Percentiles rank a stretch among this genome's conserved stretches.
Evolutionary conservation across 2,329 filamentous ascomycete genomes (phyloP).

Genomic region (Lasiodiplodia gonubiensis): DNA sequence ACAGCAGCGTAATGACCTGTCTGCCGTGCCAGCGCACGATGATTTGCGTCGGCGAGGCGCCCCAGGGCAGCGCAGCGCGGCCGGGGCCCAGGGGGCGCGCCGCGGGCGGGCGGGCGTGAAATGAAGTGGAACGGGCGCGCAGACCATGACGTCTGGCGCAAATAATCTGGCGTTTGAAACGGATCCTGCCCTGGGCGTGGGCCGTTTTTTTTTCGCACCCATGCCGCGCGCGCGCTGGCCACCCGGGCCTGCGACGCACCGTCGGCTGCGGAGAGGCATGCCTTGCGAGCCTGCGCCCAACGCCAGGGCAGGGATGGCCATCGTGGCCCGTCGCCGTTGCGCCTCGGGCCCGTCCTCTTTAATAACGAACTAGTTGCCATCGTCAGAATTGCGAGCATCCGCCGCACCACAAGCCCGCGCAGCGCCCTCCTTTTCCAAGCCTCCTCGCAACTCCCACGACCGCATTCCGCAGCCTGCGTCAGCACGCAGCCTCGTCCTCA

Average conservation of each 20-base stretch:
- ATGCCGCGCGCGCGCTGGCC: not conserved
- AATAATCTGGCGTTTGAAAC: slow-evolving; percentile 19
- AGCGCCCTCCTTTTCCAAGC: slow-evolving; percentile 12
- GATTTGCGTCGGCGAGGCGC: slow-evolving; percentile 12
- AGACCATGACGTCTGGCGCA: slow-evolving; percentile 8
- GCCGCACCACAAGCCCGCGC: not conserved
- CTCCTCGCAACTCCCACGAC: slow-evolving; percentile 1
- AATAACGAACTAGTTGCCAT: slow-evolving; percentile 25
- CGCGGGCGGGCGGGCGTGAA: not conserved
- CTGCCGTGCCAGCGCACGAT: slow-evolving; percentile 10
- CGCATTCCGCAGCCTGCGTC: slow-evolving; percentile 16
- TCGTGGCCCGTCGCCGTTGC: slow-evolving; percentile 22
- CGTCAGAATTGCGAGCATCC: slow-evolving; percentile 24
- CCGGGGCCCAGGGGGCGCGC: not conserved
- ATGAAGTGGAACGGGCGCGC: slow-evolving; percentile 18
- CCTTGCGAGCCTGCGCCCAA: slow-evolving; percentile 13
- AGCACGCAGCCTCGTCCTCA: slow-evolving; percentile 4
- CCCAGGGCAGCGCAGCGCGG: not conserved
- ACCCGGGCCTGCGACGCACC: not conserved
- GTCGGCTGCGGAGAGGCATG: slow-evolving; percentile 5
- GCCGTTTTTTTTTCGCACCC: slow-evolving; percentile 6
- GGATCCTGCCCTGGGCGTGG: slow-evolving; percentile 8
- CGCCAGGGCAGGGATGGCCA: slow-evolving; percentile 21
- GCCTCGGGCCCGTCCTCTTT: slow-evolving; percentile 24
- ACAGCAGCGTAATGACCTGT: not conserved